Conservation (phyloP, 75 land plant species). For the Ceratopteris richardii region DNA sequence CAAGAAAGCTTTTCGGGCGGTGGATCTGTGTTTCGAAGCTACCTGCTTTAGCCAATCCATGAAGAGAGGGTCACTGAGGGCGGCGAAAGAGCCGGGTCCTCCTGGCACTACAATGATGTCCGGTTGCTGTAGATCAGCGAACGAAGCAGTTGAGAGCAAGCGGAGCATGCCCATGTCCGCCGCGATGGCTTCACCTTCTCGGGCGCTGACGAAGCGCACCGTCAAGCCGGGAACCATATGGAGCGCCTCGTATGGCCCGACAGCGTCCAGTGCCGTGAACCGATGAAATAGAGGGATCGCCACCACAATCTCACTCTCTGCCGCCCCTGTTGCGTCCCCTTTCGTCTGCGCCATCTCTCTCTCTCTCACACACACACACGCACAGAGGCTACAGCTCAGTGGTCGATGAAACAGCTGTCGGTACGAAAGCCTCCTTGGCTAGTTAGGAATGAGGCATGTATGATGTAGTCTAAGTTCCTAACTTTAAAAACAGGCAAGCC, state of each 20-base stretch:
- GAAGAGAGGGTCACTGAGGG: constrained; percentile 16
- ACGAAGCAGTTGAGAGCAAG: constrained; percentile 23
- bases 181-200: constrained; percentile 10
- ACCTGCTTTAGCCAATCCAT: constrained; percentile 30
- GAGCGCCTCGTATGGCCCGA: constrained; percentile 34
- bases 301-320: no score
- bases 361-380: no score
- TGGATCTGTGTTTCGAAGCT: no score
- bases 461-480: no score
- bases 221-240: constrained; percentile 11
- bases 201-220: constrained; percentile 26
- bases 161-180: constrained; percentile 15
- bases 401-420: no score
- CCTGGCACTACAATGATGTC: constrained; percentile 32
- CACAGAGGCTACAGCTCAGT: no score
- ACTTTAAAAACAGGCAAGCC: no score
- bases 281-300: constrained; percentile 26
- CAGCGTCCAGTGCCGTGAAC: constrained; percentile 29
- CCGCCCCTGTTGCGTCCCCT: no score
- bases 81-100: constrained; percentile 15
- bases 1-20: no score
- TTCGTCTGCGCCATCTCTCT: no score
- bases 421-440: no score
- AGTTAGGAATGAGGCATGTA: no score
- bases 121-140: constrained; percentile 22